These are phyloP conservation scores for Fusarium sulawesiense DNA, from an alignment of 2,329 filamentous ascomycete genomes.

Conservation along the genomic window DNA sequence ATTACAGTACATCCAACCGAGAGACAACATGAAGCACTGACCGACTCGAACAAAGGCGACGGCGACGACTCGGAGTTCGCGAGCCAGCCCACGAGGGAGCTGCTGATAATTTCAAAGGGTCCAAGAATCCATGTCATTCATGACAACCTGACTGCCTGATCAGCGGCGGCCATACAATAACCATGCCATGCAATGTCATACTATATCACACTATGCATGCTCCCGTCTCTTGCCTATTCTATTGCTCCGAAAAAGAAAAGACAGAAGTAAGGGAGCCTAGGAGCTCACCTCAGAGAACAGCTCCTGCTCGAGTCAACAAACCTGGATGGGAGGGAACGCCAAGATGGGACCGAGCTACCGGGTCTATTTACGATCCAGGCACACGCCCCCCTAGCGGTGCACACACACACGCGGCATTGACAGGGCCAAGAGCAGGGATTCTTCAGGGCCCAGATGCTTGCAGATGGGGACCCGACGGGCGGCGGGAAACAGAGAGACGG, in stretches of 20 bases:
- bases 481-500: constrained; percentile 16
- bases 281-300: not conserved
- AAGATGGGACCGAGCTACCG: constrained; percentile 32
- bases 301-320: constrained; percentile 16
- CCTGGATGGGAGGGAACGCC: constrained; percentile 25
- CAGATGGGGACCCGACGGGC: constrained; percentile 20
- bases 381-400: constrained; percentile 19
- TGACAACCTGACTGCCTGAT: constrained; percentile 16
- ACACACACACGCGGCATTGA: constrained; percentile 32
- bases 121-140: constrained; percentile 23
- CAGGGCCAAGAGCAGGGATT: constrained; percentile 27
- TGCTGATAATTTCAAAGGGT: constrained; percentile 14
- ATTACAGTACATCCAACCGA: constrained; percentile 4
- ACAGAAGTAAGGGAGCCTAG: not conserved
- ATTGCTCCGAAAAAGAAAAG: constrained; percentile 13
- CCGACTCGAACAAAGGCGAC: constrained; percentile 20
- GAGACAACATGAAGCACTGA: constrained; percentile 22
- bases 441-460: constrained; percentile 20
- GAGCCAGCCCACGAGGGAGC: constrained; percentile 32
- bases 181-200: not conserved
- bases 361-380: constrained; percentile 35
- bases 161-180: not conserved
- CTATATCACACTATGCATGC: constrained; percentile 10
- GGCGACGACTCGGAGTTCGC: constrained; percentile 34
- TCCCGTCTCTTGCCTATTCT: constrained; percentile 26